Base-by-base conservation (phyloP, 768 basidiomycete genomes). In the Tylopilus rubrobrunneus region DNA sequence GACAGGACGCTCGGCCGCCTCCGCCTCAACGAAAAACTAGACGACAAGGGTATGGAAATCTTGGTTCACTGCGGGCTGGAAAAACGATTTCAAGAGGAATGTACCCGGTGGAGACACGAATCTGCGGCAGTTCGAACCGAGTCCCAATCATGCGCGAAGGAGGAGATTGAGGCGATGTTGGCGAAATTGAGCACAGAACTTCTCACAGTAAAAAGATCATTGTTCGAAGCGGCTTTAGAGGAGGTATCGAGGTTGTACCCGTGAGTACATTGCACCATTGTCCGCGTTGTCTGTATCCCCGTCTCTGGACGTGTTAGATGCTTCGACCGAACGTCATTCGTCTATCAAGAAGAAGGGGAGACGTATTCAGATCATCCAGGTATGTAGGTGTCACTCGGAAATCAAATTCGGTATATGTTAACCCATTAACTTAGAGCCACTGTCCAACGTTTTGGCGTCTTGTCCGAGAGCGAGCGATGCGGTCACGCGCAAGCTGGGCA, bases 11-110 rank as follows among this genome's bases (percentile, higher is more conserved):
- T 45, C 0, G 68, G 68, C 39, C 48, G 49, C 12, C 51, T 76
- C 15, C 43, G 50, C 8, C 7, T 76, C 17, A 57, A 23, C 2
- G 60, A 67, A 17, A 48, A 56, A 4, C 21, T 74, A 17, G 56
- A 60, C 7, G 67, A 66, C 2, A 61, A 66, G 0, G 62, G 62
- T 0, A 4, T 77, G 0, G 53, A 34, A 7, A 66, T 70, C 0
- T 57, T 77, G 6, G 45, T 70, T 21, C 37, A 17, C 14, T 34
- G 46, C 2, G 76, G 74, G 1, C 65, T 76, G 0, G 42, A 52
- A 7, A 61, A 52, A 23, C 67, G 71, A 8, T 74, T 62, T 28
- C 60, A 52, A 2, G 41, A 19, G 1, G 49, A 50, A 7, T 69
- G 70, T 36, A 49, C 40, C 2, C 39, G 56, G 0, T 75, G 70